Conservation (phyloP, 768 basidiomycete genomes). For the Boletus vermiculosoides region DNA sequence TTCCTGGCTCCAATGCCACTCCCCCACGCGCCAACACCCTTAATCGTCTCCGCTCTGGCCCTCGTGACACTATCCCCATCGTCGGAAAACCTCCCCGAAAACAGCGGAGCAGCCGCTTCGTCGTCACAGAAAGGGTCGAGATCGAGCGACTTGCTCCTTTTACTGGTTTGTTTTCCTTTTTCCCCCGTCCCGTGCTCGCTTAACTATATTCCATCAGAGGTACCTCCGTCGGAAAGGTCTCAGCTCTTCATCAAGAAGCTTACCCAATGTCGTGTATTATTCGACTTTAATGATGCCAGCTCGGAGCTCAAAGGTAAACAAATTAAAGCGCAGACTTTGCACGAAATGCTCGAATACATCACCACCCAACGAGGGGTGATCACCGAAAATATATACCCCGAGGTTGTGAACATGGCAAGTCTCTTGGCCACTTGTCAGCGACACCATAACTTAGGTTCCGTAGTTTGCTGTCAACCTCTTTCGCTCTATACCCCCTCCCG, state of each 20-base stretch:
- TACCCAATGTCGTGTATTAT: slow-evolving; percentile 93
- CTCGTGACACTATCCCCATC: slow-evolving; percentile 96
- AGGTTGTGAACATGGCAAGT: slow-evolving; percentile 95
- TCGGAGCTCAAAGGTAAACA: slow-evolving; percentile 96
- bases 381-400: slow-evolving; percentile 96
- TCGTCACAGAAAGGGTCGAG: slow-evolving; percentile 94
- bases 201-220: slow-evolving; percentile 54
- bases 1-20: slow-evolving; percentile 41
- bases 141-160: slow-evolving; percentile 93
- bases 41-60: slow-evolving; percentile 73
- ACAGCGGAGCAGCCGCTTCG: slow-evolving; percentile 95
- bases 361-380: slow-evolving; percentile 95
- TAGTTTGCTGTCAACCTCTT: slow-evolving; percentile 99
- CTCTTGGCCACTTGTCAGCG: neutral
- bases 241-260: slow-evolving; percentile 93
- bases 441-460: slow-evolving; percentile 8
- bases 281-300: slow-evolving; percentile 98
- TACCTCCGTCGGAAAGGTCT: slow-evolving; percentile 80
- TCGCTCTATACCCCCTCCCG: slow-evolving; percentile 98
- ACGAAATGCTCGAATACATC: slow-evolving; percentile 99
- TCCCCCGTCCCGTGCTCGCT: slow-evolving; percentile 9
- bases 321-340: slow-evolving; percentile 95
- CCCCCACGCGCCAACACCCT: slow-evolving; percentile 69
- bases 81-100: slow-evolving; percentile 96
- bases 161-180: slow-evolving; percentile 49